Conservation (phyloP, 768 basidiomycete species). For the Amyloporia xantha region DNA sequence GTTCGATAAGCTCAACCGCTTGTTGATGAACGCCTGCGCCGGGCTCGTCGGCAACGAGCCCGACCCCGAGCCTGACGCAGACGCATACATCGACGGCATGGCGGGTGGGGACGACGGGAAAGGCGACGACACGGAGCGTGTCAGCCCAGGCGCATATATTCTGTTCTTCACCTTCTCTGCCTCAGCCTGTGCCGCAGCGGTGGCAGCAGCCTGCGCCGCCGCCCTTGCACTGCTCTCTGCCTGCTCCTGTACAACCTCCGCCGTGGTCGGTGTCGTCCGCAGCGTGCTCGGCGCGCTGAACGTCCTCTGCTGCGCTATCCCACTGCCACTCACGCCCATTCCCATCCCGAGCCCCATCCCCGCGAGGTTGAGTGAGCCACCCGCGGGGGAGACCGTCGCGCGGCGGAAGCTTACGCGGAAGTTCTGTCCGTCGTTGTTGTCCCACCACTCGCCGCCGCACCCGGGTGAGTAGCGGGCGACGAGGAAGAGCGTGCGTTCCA, state of each 20-base stretch:
- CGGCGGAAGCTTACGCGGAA: conserved; percentile 66
- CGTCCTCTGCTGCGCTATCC: conserved; percentile 21
- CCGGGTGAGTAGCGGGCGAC: conserved; percentile 46
- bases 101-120: background rate
- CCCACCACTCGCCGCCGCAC: conserved; percentile 81
- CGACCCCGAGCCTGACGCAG: background rate
- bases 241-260: background rate
- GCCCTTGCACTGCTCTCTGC: background rate
- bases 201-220: background rate
- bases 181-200: conserved; percentile 7
- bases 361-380: conserved; percentile 5
- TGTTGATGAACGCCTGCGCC: conserved; percentile 17
- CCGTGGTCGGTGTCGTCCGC: conserved; percentile 22
- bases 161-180: background rate
- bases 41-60: conserved; percentile 5
- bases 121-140: background rate
- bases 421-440: conserved; percentile 77
- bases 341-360: conserved; percentile 3
- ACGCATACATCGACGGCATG: background rate
- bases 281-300: conserved; percentile 26
- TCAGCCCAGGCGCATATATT: background rate
- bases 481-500: conserved; percentile 50
- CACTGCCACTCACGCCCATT: background rate
- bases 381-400: conserved; percentile 15
- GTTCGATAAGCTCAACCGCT: conserved; percentile 38